Evolutionary conservation across 768 basidiomycete species (phyloP), one percentile per base, ranked within the genome.

Genomic region (Calvatia gigantea): DNA sequence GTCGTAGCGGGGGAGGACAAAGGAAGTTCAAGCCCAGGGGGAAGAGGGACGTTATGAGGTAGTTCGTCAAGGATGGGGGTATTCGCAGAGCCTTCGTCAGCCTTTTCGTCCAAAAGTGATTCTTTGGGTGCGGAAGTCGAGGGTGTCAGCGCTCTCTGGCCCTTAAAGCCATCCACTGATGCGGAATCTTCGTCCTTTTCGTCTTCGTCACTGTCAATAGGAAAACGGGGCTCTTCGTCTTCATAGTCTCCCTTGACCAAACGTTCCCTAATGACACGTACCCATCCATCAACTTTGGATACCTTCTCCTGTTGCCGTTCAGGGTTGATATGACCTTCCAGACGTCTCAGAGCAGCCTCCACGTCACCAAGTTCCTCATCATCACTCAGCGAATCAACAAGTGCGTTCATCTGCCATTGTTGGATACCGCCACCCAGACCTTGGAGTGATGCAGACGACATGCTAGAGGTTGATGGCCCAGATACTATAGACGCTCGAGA

Each of bases 241-340:
- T 77, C 76, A 65, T 86, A 86, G 60, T 86, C 85, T 0, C 85
- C 85, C 17, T 78, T 78, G 6, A 75, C 79, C 68, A 87, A 72
- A 27, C 90, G 78, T 48, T 85, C 79, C 61, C 82, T 83, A 31
- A 92, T 86, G 9, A 79, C 80, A 59, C 81, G 80, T 45, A 92
- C 83, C 91, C 91, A 93, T 2, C 84, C 83, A 65, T 93, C 85
- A 3, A 94, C 89, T 66, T 92, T 91, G 45, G 77, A 77, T 32
- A 80, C 80, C 62, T 86, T 91, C 61, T 84, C 87, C 59, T 82
- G 75, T 65, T 87, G 82, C 64, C 81, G 79, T 57, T 83, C 75
- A 0, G 80, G 80, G 66, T 92, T 91, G 51, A 94, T 89, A 65
- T 92, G 85, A 0, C 93, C 94, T 68, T 96, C 93, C 35, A 97